Evolutionary conservation across 1,284 basidiomycete genomes (phyloP), one percentile per base, ranked within the genome.

Genomic region (Cutaneotrichosporon arboriforme): DNA sequence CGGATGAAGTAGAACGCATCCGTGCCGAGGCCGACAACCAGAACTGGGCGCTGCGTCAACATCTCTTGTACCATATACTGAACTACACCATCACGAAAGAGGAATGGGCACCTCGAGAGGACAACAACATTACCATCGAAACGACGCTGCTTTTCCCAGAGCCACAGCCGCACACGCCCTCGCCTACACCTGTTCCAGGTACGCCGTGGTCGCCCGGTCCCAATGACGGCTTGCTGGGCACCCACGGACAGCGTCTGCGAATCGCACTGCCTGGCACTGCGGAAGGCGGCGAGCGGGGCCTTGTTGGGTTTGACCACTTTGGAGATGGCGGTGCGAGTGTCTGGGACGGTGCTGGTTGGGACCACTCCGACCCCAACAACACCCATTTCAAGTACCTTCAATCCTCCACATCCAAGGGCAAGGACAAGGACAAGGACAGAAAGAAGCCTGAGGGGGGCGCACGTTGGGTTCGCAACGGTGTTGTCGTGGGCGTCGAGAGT

Each of bases 51-150:
- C 82, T 97, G 44, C 81, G 94, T 42, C 91, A 97, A 69, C 87
- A 91, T 64, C 80, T 99, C 44, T 86, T 97, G 64, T 98, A 98
- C 69, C 96, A 98, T 73, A 75, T 97, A 40, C 78, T 98, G 59
- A 97, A 98, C 75, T 86, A 85, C 70, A 84, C 88, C 1, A 72
- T 96, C 14, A 68, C 78, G 15, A 66, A 49, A 52, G 15, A 39
- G n/a, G 54, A 59, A 8, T 59, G 58, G 58, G 41, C 35, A 9
- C 49, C 49, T 9, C 34, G 41, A 8, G 17, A 13, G 1, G 41
- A 37, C 15, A 37, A 33, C 77, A 68, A 68, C 57, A 51, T 70
- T 41, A 59, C 70, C 0, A 69, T 64, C 31, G 62, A 73, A 57
- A 83, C 72, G 61, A 90, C 89, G 0, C 77, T 90, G 4, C 84